Base-by-base conservation (phyloP, 1,284 basidiomycete species). In the Ganoderma resinaceum region DNA sequence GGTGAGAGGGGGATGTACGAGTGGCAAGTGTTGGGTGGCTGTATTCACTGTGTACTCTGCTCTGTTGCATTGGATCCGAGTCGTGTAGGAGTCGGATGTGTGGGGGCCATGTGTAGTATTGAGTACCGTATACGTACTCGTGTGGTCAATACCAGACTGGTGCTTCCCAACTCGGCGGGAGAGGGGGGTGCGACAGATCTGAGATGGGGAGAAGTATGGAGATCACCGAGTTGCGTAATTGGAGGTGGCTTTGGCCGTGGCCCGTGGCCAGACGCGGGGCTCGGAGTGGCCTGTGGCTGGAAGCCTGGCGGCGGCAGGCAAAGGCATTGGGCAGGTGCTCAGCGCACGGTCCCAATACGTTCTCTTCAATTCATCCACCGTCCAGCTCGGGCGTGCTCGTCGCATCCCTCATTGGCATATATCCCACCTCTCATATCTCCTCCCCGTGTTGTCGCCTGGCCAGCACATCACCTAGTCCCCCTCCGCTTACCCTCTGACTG, bases 31-130 rank as follows among this genome's bases (percentile, higher is more conserved):
- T 26, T 52, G 46, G 46, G 0, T 23, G 46, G 23, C 23, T 26
- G 46, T 12, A 40, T 61, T 70, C 66, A 68, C 66, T 70, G 67
- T 73, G 70, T 73, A 67, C 64, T 59, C 67, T 70, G 71, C 71
- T 72, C 65, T 72, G 73, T 33, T 31, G 73, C 70, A 73, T 71
- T 70, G 67, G 58, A 58, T n/a, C n/a, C n/a, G n/a, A n/a, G n/a
- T 66, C 26, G 57, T 55, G 62, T 66, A 31, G 35, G 53, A 57
- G 20, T 14, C 31, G 46, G 14, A 40, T 38, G 38, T 37, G 60
- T 26, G 65, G 18, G 3, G n/a, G 46, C n/a, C 26, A 37, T 31
- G 29, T 66, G 40, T 31, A 31, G 65, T 61, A 61, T 55, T 42
- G 52, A 18, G 58, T 60, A n/a, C 53, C n/a, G 29, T 38, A 55